These are phyloP conservation scores for Cucurbita argyrosperma DNA, from an alignment of 306 rosid genomes.

Conservation along the genomic window DNA sequence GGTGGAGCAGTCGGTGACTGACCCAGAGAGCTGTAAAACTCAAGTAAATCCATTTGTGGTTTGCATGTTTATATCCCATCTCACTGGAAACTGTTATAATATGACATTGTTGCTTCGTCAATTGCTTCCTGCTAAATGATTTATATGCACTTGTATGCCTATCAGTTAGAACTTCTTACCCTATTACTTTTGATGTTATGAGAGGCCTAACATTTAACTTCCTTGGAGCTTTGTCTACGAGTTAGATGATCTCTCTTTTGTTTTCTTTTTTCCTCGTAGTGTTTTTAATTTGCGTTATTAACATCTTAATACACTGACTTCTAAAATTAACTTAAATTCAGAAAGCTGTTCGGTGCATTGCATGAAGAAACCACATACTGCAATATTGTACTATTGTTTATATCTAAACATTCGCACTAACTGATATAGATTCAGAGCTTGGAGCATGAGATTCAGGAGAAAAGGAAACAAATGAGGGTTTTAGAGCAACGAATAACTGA, in stretches of 20 bases:
- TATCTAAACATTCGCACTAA: neutral
- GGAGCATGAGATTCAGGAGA: constrained; percentile 88
- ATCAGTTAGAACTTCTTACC: neutral
- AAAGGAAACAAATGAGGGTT: constrained; percentile 72
- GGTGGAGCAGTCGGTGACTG: constrained; percentile 70
- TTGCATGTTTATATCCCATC: neutral
- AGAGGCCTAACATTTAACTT: neutral
- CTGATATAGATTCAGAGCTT: constrained; percentile 55
- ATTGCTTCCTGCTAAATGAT: neutral
- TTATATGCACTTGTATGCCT: neutral
- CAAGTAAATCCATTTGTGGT: constrained; percentile 33
- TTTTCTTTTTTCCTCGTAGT: neutral
- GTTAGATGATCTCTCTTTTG: neutral
- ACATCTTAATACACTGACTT: neutral
- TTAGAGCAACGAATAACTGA: constrained; percentile 80
- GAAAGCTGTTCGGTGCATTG: neutral
- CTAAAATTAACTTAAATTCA: neutral
- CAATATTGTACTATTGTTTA: neutral
- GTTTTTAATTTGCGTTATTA: neutral
- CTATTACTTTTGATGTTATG: neutral
- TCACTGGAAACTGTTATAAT: neutral
- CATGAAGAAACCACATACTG: neutral
- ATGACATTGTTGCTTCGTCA: neutral
- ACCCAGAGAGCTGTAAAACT: constrained; percentile 62
- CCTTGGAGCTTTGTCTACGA: neutral